These are phyloP conservation scores for Leccinum subgranulosum DNA, from an alignment of 768 basidiomycete genomes.

Conservation along the genomic window DNA sequence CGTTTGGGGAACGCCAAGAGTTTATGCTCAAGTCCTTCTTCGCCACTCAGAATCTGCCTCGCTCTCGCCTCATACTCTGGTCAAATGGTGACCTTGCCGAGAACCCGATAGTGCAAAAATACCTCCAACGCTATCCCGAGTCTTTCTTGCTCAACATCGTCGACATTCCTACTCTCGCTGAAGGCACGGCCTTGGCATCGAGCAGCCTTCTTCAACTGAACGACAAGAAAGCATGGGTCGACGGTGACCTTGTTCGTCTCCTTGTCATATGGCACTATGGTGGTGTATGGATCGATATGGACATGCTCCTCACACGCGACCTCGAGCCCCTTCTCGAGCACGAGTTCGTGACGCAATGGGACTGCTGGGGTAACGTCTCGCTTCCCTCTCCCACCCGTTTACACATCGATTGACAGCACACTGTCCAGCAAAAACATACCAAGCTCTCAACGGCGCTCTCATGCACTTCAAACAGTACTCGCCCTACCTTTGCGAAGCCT, in stretches of 20 bases:
- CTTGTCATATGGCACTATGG: constrained; percentile 87
- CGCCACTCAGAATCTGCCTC: constrained; percentile 74
- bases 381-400: background rate
- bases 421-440: constrained; percentile 61
- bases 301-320: constrained; percentile 85
- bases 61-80: constrained; percentile 83
- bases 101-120: constrained; percentile 56
- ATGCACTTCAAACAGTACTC: constrained; percentile 91
- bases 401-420: constrained; percentile 4
- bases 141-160: constrained; percentile 67
- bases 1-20: constrained; percentile 79
- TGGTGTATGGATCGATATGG: constrained; percentile 98
- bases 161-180: constrained; percentile 64
- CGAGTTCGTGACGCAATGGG: constrained; percentile 98
- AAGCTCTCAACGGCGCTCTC: constrained; percentile 86
- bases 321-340: constrained; percentile 83
- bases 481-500: constrained; percentile 95
- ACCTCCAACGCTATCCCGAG: constrained; percentile 62
- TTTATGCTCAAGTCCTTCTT: constrained; percentile 92
- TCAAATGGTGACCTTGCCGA: constrained; percentile 74
- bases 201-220: constrained; percentile 54
- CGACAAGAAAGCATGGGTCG: constrained; percentile 88
- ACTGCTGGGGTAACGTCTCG: constrained; percentile 76
- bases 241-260: constrained; percentile 88
- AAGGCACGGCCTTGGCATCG: constrained; percentile 72